Evolutionary conservation across 805 yeast species (phyloP).

Genomic region (Metschnikowia dekortorum): DNA sequence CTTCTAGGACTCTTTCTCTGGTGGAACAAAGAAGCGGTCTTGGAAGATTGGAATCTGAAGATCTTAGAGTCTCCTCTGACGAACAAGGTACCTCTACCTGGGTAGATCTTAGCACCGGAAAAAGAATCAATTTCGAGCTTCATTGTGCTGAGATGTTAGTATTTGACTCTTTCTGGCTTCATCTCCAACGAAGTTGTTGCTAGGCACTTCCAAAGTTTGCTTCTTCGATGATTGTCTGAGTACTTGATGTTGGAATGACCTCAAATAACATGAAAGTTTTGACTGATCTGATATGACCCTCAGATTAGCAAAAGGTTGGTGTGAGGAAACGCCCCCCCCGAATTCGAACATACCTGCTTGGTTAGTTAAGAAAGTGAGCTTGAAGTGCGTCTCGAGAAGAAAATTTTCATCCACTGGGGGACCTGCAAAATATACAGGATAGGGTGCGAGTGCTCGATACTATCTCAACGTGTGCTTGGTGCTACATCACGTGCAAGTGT

Average conservation of each 20-base stretch:
- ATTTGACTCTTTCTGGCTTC: constrained; percentile 1
- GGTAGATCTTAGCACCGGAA: constrained; percentile 99
- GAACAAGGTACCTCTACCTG: constrained; percentile 99
- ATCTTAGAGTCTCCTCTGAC: constrained; percentile 99
- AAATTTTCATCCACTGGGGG: constrained; percentile 18
- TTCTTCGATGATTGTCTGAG: neutral
- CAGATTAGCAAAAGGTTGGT: neutral
- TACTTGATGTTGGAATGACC: neutral
- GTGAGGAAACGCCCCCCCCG: neutral
- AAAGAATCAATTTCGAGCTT: constrained; percentile 99
- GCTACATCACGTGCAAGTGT: constrained; percentile 1
- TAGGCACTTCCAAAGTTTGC: neutral
- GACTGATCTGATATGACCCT: neutral
- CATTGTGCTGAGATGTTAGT: constrained; percentile 56
- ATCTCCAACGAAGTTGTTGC: neutral
- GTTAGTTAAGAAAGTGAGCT: constrained; percentile 15
- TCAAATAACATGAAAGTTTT: neutral
- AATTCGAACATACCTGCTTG: constrained; percentile 17
- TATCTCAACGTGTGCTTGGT: neutral
- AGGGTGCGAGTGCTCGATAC: constrained; percentile 2
- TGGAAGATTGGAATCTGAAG: constrained; percentile 98
- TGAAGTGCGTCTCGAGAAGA: constrained; percentile 13
- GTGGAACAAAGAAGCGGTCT: constrained; percentile 95
- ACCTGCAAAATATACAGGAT: constrained; percentile 14
- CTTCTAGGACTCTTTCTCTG: constrained; percentile 99